phyloP scores from a whole-genome alignment of 2,329 filamentous ascomycete genomes.

The Talaromyces amestolkiae region DNA sequence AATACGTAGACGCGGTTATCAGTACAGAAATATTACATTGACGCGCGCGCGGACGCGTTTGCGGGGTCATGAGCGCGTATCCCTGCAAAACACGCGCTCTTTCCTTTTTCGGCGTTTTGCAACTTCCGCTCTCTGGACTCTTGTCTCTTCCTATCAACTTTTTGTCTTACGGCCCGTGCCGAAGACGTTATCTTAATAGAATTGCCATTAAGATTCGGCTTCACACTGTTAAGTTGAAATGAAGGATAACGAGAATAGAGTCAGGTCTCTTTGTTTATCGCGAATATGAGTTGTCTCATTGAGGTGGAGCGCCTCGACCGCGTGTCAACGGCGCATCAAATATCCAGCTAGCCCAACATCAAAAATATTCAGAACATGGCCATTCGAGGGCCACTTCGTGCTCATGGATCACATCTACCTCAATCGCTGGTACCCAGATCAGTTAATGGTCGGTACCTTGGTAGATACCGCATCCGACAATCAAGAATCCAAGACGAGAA shows the following conservation, averaged over 20 bases:
- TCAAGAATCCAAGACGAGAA: neutral
- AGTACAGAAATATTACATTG: constrained; percentile 18
- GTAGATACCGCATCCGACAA: neutral
- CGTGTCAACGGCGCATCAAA: neutral
- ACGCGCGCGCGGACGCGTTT: constrained; percentile 17
- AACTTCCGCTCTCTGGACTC: neutral
- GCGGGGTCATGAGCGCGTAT: constrained; percentile 14
- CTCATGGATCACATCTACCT: neutral
- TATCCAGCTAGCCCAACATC: neutral
- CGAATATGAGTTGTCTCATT: neutral
- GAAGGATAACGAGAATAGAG: neutral
- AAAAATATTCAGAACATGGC: neutral
- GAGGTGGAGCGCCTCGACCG: neutral
- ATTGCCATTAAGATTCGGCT: neutral
- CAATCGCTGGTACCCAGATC: neutral
- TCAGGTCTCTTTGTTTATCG: neutral
- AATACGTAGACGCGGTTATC: constrained; percentile 15
- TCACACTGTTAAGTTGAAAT: neutral
- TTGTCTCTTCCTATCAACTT: neutral
- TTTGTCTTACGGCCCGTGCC: constrained; percentile 6
- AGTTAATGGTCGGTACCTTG: neutral
- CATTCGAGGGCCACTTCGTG: neutral
- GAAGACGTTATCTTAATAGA: constrained; percentile 2
- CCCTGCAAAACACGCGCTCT: neutral
- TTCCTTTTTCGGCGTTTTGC: neutral